phyloP scores from a whole-genome alignment of 805 yeast genomes.

The Sungouiozyma ichnusensis region DNA sequence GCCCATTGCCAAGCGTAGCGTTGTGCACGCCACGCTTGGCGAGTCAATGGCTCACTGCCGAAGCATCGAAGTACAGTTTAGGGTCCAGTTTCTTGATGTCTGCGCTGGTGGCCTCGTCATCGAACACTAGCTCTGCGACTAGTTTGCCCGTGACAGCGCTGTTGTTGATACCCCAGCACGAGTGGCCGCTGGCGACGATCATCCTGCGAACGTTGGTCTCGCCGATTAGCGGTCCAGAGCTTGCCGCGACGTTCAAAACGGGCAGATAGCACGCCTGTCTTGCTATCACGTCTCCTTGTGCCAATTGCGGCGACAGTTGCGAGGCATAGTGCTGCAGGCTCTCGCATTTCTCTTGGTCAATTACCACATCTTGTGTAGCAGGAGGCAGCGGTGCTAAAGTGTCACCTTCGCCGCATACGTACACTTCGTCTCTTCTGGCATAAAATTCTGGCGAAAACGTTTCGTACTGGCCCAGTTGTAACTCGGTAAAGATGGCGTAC shows the following conservation, averaged over 20 bases:
- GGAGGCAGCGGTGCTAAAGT: constrained; percentile 85
- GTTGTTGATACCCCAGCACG: constrained; percentile 98
- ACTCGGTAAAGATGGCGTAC: constrained; percentile 87
- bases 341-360: constrained; percentile 79
- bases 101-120: constrained; percentile 71
- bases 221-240: constrained; percentile 89
- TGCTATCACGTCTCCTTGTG: constrained; percentile 63
- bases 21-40: too few species aligned
- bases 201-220: constrained; percentile 78
- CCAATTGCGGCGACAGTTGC: constrained; percentile 56
- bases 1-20: too few species aligned
- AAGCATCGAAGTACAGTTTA: constrained; percentile 72
- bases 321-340: constrained; percentile 75
- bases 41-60: too few species aligned
- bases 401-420: constrained; percentile 96
- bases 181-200: constrained; percentile 82
- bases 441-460: constrained; percentile 89
- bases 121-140: constrained; percentile 76
- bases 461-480: constrained; percentile 53
- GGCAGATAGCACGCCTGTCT: constrained; percentile 95
- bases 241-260: constrained; percentile 83
- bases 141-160: constrained; percentile 96
- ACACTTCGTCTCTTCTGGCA: constrained; percentile 91
- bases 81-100: constrained; percentile 81
- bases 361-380: constrained; percentile 87